These are phyloP conservation scores for Podaxis rugospora DNA, from an alignment of 768 basidiomycete genomes.

Conservation along the genomic window DNA sequence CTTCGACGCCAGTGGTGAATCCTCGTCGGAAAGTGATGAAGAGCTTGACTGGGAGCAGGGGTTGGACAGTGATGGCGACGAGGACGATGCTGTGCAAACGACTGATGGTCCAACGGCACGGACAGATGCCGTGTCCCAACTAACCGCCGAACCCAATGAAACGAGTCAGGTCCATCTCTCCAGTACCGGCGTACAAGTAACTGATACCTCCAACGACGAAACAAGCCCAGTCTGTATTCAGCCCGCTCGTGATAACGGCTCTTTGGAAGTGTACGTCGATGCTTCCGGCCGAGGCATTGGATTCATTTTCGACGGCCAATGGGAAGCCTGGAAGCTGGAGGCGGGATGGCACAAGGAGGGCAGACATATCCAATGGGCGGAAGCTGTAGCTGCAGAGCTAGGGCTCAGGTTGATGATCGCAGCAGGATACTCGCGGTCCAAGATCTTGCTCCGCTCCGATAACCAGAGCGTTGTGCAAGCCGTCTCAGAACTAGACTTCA, in stretches of 20 bases:
- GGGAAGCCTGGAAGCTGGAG: slow-evolving; percentile 36
- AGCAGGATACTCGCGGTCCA: slow-evolving; percentile 15
- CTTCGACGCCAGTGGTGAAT: neutral
- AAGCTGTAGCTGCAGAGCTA: slow-evolving; percentile 40
- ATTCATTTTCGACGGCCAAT: slow-evolving; percentile 25
- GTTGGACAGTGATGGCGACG: neutral
- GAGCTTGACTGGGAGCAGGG: neutral
- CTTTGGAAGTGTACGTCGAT: neutral
- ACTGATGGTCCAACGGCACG: neutral
- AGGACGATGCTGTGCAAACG: neutral
- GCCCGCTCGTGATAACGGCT: neutral
- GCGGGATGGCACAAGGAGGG: slow-evolving; percentile 23
- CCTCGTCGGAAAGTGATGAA: neutral
- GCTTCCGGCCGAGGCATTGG: neutral
- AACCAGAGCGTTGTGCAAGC: slow-evolving; percentile 36
- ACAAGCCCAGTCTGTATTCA: neutral
- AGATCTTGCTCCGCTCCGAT: slow-evolving; percentile 32
- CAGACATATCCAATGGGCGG: slow-evolving; percentile 38
- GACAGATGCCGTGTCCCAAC: neutral
- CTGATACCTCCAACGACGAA: neutral
- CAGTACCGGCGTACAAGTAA: neutral
- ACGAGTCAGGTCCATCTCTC: neutral
- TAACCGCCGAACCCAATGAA: neutral
- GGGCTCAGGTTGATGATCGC: slow-evolving; percentile 29
- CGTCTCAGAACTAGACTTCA: slow-evolving; percentile 20